Conservation (phyloP, 129 eudicot species). For the Centrapalus pauciflorus region DNA sequence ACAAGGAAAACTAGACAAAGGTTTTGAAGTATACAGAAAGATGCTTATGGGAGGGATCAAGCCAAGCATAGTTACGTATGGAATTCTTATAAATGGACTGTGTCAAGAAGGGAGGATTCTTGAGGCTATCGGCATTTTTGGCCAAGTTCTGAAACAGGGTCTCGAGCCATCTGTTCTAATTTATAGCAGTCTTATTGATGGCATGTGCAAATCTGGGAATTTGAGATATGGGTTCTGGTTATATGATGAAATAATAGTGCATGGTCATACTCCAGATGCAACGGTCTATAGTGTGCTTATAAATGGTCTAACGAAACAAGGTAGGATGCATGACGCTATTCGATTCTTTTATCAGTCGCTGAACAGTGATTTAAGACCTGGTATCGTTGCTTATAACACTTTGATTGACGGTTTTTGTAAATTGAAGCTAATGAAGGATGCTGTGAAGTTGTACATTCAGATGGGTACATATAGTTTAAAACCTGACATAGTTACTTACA, state of each 20-base stretch:
- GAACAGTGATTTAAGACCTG: conserved; percentile 31
- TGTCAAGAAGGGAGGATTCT: conserved; percentile 35
- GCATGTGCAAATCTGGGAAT: conserved; percentile 50
- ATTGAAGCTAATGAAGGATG: conserved; percentile 36
- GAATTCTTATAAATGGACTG: conserved; percentile 54
- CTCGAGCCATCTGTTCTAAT: conserved; percentile 34
- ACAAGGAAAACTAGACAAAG: conserved; percentile 43
- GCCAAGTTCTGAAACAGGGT: conserved; percentile 56
- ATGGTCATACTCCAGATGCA: conserved; percentile 46
- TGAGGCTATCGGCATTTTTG: conserved; percentile 46
- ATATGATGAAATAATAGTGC: conserved; percentile 37
- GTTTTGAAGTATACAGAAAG: conserved; percentile 39
- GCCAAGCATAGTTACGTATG: conserved; percentile 50
- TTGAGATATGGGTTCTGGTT: conserved; percentile 43
- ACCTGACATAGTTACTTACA: conserved; percentile 57
- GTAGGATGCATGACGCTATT: conserved; percentile 46
- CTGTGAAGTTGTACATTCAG: conserved; percentile 40
- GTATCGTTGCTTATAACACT: conserved; percentile 37
- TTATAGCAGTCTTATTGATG: conserved; percentile 54
- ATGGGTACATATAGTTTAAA: conserved; percentile 32
- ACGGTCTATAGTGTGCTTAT: conserved; percentile 40
- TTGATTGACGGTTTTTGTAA: conserved; percentile 57
- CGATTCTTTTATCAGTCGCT: conserved; percentile 44
- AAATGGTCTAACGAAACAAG: conserved; percentile 54
- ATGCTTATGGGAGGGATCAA: conserved; percentile 46